Percentiles rank a stretch among this genome's conserved stretches.
Evolutionary conservation across 2,329 filamentous ascomycete genomes (phyloP).

Genomic region (Aspergillus flavus): DNA sequence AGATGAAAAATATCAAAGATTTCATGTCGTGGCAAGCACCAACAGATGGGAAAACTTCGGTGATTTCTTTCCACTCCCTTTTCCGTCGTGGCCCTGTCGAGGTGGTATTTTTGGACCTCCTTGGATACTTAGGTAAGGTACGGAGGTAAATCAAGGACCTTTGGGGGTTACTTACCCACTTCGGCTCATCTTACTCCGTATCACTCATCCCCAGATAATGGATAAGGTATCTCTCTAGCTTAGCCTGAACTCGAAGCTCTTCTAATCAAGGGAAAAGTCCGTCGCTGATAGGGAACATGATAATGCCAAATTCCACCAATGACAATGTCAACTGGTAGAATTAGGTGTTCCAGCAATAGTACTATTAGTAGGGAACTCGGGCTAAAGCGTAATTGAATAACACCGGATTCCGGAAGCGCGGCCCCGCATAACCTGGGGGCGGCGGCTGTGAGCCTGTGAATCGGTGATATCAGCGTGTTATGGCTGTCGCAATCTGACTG

Average conservation of each 20-base stretch:
- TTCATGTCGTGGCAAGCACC: neutral
- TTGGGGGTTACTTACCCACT: slow-evolving; percentile 7
- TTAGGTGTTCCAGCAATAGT: neutral
- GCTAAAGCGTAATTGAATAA: slow-evolving; percentile 1
- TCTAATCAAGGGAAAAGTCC: slow-evolving; percentile 11
- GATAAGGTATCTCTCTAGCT: neutral
- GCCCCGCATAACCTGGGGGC: slow-evolving; percentile 28
- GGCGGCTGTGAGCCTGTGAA: slow-evolving; percentile 18
- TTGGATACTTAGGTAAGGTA: neutral
- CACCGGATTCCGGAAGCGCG: slow-evolving; percentile 22
- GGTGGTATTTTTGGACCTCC: neutral
- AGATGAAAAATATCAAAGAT: neutral
- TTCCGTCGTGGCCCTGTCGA: neutral
- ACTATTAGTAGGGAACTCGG: neutral
- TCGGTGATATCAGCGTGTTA: slow-evolving; percentile 26
- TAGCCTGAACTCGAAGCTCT: slow-evolving; percentile 6
- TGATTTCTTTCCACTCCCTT: neutral
- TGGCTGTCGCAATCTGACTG: slow-evolving; percentile 14
- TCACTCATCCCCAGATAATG: slow-evolving; percentile 2
- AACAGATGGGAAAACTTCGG: neutral
- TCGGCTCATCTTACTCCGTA: neutral
- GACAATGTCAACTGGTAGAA: slow-evolving; percentile 1
- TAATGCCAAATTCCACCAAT: slow-evolving; percentile 10
- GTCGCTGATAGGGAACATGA: slow-evolving; percentile 6
- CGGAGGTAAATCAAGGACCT: slow-evolving; percentile 5